These are phyloP conservation scores for Bromus sterilis DNA, from an alignment of 176 grass and related monocot species.

Conservation along the genomic window DNA sequence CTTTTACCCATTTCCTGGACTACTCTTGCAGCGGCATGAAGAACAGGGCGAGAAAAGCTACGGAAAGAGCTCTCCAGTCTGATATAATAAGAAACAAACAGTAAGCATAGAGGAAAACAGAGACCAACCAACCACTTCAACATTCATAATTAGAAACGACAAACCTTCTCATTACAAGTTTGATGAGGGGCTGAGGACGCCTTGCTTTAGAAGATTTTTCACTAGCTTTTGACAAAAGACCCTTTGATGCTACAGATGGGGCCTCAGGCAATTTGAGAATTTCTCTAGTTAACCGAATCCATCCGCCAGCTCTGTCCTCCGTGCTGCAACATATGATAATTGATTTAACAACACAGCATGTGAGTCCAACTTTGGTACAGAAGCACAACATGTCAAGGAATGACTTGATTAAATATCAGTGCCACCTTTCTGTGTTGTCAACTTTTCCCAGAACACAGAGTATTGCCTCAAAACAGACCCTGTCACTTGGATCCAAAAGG, in stretches of 20 bases:
- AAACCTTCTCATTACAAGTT: conserved; percentile 94
- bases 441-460: conserved; percentile 94
- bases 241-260: conserved; percentile 83
- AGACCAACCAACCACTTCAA: not conserved
- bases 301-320: conserved; percentile 94
- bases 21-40: conserved; percentile 95
- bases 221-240: conserved; percentile 55
- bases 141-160: conserved; percentile 11
- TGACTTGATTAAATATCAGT: not conserved
- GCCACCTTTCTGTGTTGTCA: conserved; percentile 87
- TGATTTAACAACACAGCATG: not conserved
- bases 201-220: conserved; percentile 91
- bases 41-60: conserved; percentile 90
- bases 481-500: conserved; percentile 97
- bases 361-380: not conserved
- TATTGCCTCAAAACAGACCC: conserved; percentile 99
- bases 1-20: conserved; percentile 99
- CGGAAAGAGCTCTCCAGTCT: conserved; percentile 98
- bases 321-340: conserved; percentile 45
- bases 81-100: conserved; percentile 21
- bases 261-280: conserved; percentile 97
- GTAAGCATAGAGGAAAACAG: not conserved
- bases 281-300: conserved; percentile 96
- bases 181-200: conserved; percentile 88
- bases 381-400: not conserved